These are phyloP conservation scores for Ruellia speciosa DNA, from an alignment of 305 asterid species.

Conservation along the genomic window DNA sequence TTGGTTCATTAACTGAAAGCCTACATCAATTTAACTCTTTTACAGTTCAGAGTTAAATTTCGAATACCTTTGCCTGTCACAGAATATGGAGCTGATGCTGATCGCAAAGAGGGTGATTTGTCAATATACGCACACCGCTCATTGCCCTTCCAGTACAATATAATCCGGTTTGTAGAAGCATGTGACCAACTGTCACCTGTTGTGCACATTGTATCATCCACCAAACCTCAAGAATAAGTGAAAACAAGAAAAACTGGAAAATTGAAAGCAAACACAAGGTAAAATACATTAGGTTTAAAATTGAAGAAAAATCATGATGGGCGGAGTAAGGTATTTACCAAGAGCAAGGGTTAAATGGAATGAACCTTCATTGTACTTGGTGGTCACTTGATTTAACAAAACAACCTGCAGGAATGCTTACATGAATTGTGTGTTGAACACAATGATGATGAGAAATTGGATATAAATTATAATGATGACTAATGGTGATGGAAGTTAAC, in stretches of 20 bases:
- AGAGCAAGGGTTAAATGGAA: slow-evolving; percentile 86
- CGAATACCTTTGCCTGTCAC: slow-evolving; percentile 75
- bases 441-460: not conserved
- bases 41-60: slow-evolving; percentile 51
- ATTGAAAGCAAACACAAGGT: not conserved
- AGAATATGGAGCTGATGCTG: slow-evolving; percentile 75
- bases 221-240: not conserved
- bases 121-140: slow-evolving; percentile 78
- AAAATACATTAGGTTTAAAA: not conserved
- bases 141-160: slow-evolving; percentile 75
- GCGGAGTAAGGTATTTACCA: slow-evolving; percentile 40
- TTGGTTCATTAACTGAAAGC: slow-evolving; percentile 16
- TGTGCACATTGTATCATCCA: slow-evolving; percentile 18
- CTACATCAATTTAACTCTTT: slow-evolving; percentile 67
- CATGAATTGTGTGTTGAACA: not conserved
- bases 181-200: slow-evolving; percentile 99
- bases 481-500: not conserved
- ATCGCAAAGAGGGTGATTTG: slow-evolving; percentile 75
- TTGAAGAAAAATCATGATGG: slow-evolving; percentile 11
- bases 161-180: slow-evolving; percentile 79
- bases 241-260: not conserved
- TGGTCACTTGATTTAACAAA: slow-evolving; percentile 81
- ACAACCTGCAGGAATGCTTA: slow-evolving; percentile 53
- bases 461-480: not conserved
- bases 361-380: slow-evolving; percentile 71